Conservation (phyloP, 2,329 filamentous ascomycete genomes). For the Aspergillus sp. region DNA sequence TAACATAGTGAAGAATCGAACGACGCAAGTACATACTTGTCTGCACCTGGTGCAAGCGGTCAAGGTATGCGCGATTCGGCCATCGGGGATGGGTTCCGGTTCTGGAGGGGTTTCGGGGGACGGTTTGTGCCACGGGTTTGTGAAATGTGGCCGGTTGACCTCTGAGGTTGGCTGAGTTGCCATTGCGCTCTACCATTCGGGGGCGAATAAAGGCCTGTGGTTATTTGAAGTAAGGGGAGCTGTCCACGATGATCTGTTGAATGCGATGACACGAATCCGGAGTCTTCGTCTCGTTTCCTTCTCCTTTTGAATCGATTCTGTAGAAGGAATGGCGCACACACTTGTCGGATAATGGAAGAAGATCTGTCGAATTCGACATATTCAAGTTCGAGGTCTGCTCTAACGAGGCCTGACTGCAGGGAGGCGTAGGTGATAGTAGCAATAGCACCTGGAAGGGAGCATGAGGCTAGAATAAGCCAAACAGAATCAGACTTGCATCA, state of each 20-base stretch:
- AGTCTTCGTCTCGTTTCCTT: no score
- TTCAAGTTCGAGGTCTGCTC: conserved; percentile 13
- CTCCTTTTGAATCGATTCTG: not conserved
- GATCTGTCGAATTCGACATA: conserved; percentile 20
- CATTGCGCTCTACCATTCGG: conserved; percentile 16
- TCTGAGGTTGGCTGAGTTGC: conserved; percentile 15
- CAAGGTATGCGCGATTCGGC: conserved; percentile 46
- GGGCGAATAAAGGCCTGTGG: not conserved
- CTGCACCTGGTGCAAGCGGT: conserved; percentile 50
- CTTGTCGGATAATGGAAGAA: conserved; percentile 11
- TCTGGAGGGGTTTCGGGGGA: conserved; percentile 27
- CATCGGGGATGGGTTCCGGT: conserved; percentile 30
- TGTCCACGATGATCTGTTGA: no score
- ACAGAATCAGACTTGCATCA: not conserved
- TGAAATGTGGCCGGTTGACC: conserved; percentile 19
- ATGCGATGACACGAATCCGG: no score
- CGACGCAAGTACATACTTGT: conserved; percentile 38
- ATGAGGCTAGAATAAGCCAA: conserved; percentile 3
- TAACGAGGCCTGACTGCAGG: conserved; percentile 11
- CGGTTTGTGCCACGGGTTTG: conserved; percentile 24
- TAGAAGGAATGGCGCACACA: conserved; percentile 4
- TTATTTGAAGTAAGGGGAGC: no score
- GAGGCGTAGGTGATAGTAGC: conserved; percentile 9
- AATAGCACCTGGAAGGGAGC: not conserved
- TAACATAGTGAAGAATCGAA: conserved; percentile 6